Evolutionary conservation across 805 yeast species (phyloP), one percentile per base, ranked within the genome.

Genomic region (Cyberlindnera samutprakarnensis): DNA sequence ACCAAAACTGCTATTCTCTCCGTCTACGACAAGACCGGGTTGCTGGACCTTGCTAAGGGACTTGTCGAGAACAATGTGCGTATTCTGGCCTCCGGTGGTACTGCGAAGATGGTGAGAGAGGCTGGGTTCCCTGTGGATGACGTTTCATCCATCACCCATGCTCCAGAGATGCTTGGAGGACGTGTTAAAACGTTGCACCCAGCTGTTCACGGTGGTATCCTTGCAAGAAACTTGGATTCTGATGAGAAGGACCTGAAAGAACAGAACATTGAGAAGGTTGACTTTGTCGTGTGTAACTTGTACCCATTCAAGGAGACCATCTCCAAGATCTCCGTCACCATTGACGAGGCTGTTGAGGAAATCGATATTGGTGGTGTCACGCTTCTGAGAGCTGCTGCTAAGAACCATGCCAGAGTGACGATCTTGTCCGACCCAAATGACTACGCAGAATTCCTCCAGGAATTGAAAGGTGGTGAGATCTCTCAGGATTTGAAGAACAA

Each of bases 311-410:
- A 90, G 67, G 95, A 92, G 66, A 92, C 98, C 31, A 84, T 92
- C 40, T 82, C 95, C 43, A 90, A 90, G 61, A 86, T 84, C 49
- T 87, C 92, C 43, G 98, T 92, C 43, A 92, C 97, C 27, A 76
- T 92, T 45, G 88, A 78, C 23, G 98, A 92, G 68, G 98, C 98
- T 14, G 96, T 92, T 33, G 98, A 92, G 68, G 97, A 92, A 63
- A 80, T 92, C 50, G 98, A 92, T 58, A 92, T 92, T 56, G 98
- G 98, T 53, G 94, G 98, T 59, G 98, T 92, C 39, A 92, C 98
- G 27, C 69, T 92, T 44, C 71, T 92, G 57, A 80, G 98, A 65
- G 98, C 98, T 28, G 98, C 98, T 39, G 98, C 98, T 43, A 92
- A 92, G 69, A 92, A 92, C 68, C 98, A 92, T 62, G 69, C 92